Conservation (phyloP, 179 eudicot genomes). For the Silene vulgaris region DNA sequence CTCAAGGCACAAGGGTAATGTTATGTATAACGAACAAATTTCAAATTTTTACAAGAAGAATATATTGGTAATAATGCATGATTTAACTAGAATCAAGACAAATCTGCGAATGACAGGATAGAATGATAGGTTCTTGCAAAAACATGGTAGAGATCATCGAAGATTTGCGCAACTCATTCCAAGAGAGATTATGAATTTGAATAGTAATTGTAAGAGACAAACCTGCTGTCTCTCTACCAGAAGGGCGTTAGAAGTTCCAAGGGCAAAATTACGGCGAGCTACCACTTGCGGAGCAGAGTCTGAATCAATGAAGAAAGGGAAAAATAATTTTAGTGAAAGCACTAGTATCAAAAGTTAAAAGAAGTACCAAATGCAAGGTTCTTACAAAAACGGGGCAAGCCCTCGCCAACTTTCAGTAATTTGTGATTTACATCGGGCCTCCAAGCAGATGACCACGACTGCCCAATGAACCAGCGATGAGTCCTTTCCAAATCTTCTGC, state of each 20-base stretch:
- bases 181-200: neutral
- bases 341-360: neutral
- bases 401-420: neutral
- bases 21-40: neutral
- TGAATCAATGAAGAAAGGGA: neutral
- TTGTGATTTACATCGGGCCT: neutral
- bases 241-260: conserved; percentile 1
- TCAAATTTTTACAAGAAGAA: neutral
- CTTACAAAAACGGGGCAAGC: conserved; percentile 13
- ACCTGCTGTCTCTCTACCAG: conserved; percentile 17
- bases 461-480: neutral
- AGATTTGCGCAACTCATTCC: neutral
- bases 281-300: conserved; percentile 10
- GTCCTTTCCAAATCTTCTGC: neutral
- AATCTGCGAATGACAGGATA: neutral
- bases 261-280: neutral
- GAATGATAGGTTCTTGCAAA: neutral
- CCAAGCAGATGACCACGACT: conserved; percentile 8
- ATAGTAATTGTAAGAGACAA: conserved; percentile 4
- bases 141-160: neutral
- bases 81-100: neutral
- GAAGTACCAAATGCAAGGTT: neutral
- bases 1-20: neutral
- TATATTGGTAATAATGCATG: neutral
- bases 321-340: neutral